These are phyloP conservation scores for Coemansia sp. DNA, from an alignment of 192 early-diverging fungal genomes.

Conservation along the genomic window DNA sequence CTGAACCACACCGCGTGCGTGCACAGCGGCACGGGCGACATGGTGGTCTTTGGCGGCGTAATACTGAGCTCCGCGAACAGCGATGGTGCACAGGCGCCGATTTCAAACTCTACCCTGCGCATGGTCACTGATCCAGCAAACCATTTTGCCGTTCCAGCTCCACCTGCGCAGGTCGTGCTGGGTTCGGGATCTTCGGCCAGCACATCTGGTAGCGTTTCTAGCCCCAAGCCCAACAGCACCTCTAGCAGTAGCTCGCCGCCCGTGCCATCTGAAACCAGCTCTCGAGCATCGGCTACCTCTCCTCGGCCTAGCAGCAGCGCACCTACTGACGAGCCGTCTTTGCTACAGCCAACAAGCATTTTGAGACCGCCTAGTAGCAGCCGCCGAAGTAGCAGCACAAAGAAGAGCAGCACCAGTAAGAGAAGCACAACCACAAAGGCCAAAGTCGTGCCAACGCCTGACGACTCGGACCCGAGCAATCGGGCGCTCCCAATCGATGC, in stretches of 20 bases:
- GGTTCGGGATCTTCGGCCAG: not conserved
- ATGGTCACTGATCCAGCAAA: conserved; percentile 32
- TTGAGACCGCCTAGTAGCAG: not conserved
- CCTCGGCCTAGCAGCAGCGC: not conserved
- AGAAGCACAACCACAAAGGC: not conserved
- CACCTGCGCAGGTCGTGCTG: conserved; percentile 1
- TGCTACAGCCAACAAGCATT: not conserved
- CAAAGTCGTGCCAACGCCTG: not conserved
- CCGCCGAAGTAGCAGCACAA: not conserved
- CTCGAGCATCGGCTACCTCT: no score
- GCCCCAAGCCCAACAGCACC: not conserved
- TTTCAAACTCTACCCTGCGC: conserved; percentile 38
- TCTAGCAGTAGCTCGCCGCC: not conserved
- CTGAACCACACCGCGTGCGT: conserved; percentile 25
- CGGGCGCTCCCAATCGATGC: not conserved
- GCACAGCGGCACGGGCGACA: conserved; percentile 36
- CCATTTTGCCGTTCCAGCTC: not conserved
- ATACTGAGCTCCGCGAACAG: not conserved
- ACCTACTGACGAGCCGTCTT: not conserved
- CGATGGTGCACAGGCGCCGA: not conserved
- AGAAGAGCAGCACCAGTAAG: not conserved
- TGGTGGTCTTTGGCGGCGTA: conserved; percentile 36
- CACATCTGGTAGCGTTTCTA: not conserved
- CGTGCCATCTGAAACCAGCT: not conserved
- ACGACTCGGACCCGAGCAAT: not conserved